A percentile compares a stretch with the other conserved stretches of the same genome.
These are phyloP conservation scores for Solanum corneliomulleri DNA, from an alignment of 257 asterid genomes.

Conservation along the genomic window DNA sequence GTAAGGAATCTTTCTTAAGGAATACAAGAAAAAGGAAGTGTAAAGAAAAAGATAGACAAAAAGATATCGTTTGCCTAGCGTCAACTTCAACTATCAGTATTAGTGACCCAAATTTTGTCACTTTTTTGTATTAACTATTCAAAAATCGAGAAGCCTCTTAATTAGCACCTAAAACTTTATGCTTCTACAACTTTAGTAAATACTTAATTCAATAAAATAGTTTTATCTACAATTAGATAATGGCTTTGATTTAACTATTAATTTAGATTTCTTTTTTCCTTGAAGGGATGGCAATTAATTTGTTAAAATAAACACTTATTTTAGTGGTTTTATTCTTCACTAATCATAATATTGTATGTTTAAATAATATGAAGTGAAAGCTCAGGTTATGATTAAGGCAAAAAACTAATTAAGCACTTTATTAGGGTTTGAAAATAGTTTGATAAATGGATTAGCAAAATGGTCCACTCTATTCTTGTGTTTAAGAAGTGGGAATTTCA, in stretches of 20 bases:
- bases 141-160: conserved; percentile 13
- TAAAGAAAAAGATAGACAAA: neutral
- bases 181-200: neutral
- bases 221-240: neutral
- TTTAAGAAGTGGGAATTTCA: neutral
- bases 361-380: neutral
- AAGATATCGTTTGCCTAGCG: conserved; percentile 10
- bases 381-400: neutral
- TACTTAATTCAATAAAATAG: neutral
- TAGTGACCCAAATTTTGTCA: conserved; percentile 12
- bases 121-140: neutral
- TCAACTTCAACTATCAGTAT: conserved; percentile 22
- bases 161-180: conserved; percentile 16
- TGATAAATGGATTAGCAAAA: neutral
- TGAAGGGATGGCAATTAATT: neutral
- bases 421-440: neutral
- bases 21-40: neutral
- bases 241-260: neutral
- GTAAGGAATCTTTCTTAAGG: neutral
- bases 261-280: neutral
- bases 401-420: neutral
- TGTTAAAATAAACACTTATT: neutral
- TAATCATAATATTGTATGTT: neutral
- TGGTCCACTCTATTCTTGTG: conserved; percentile 5
- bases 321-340: neutral